Base-by-base conservation (phyloP, 1,139 yeast species). In the Diutina catenulata region DNA sequence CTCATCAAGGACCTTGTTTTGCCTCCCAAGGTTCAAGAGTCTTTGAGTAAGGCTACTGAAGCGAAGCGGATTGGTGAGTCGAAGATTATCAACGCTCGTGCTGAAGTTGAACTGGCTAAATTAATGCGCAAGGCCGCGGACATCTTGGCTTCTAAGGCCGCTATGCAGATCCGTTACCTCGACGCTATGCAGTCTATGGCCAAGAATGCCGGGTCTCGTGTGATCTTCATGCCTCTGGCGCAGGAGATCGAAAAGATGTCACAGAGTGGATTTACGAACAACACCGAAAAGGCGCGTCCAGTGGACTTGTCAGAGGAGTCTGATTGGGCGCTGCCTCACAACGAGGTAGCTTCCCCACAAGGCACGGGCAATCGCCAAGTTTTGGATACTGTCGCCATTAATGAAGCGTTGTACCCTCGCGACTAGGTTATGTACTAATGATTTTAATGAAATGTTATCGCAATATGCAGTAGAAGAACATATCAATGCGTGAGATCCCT, bases 111-210 rank as follows among this genome's bases (percentile, higher is more conserved):
- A 55, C 65, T 76, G 51, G 86, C 87, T 41, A 78, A 77, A 55
- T 68, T 78, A 48, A 79, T 80, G 86, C 69, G 88, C 60, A 75
- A 77, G 57, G 86, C 87, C 22, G 84, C 87, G 37, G 86, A 80
- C 55, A 78, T 80, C 41, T 67, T 80, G 51, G 81, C 83, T 26
- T 76, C 83, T 32, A 76, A 77, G 48, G 76, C 86, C 5, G 88
- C 87, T 26, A 77, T 80, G 83, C 87, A 80, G 61, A 80, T 80
- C 52, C 64, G 88, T 55, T 80, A 80, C 54, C 67, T 80, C 55
- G 88, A 80, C 50, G 87, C 87, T n/a, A 75, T 80, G 74, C 84
- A 78, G 56, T 65, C 64, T 43, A 79, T 80, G 86, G 82, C 86
- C 26, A 73, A 64, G 49, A 52, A 68, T 32, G 63, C 83, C 3